phyloP scores from a whole-genome alignment of 2,329 filamentous ascomycete genomes.

The Aspergillus bombycis region DNA sequence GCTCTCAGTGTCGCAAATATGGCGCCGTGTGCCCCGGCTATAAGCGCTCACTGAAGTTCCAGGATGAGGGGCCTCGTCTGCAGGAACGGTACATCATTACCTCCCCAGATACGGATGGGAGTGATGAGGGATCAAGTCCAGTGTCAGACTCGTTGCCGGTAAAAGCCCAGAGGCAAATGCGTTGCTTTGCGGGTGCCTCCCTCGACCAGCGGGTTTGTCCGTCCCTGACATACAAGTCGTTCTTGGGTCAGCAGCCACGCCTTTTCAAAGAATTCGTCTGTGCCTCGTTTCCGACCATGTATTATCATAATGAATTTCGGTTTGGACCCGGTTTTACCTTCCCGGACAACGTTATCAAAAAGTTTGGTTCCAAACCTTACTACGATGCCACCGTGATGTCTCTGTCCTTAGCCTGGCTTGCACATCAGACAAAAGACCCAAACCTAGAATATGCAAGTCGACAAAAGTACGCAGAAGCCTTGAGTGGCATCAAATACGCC shows the following conservation, averaged over 20 bases:
- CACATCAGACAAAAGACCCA: constrained; percentile 25
- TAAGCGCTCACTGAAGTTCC: constrained; percentile 32
- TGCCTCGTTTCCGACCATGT: constrained; percentile 27
- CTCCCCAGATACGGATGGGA: background rate
- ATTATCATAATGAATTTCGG: constrained; percentile 28
- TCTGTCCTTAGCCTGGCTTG: constrained; percentile 35
- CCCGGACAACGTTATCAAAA: constrained; percentile 22
- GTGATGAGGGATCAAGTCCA: background rate
- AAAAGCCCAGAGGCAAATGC: background rate
- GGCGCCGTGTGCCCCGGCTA: constrained; percentile 38
- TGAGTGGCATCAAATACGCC: constrained; percentile 28
- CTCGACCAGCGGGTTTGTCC: constrained; percentile 27
- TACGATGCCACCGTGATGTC: constrained; percentile 32
- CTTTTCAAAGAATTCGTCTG: constrained; percentile 30
- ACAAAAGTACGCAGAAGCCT: constrained; percentile 34
- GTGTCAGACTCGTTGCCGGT: background rate
- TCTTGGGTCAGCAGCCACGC: constrained; percentile 26
- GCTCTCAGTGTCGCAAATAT: constrained; percentile 36
- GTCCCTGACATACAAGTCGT: constrained; percentile 27
- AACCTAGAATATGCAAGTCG: constrained; percentile 31
- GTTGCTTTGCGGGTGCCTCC: constrained; percentile 8
- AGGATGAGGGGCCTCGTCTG: constrained; percentile 36
- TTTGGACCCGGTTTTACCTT: constrained; percentile 27
- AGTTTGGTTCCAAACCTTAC: constrained; percentile 22
- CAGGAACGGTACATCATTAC: constrained; percentile 30